Evolutionary conservation across 805 yeast species (phyloP), one percentile per base, ranked within the genome.

Genomic region (Kluyveromyces dobzhanskii): DNA sequence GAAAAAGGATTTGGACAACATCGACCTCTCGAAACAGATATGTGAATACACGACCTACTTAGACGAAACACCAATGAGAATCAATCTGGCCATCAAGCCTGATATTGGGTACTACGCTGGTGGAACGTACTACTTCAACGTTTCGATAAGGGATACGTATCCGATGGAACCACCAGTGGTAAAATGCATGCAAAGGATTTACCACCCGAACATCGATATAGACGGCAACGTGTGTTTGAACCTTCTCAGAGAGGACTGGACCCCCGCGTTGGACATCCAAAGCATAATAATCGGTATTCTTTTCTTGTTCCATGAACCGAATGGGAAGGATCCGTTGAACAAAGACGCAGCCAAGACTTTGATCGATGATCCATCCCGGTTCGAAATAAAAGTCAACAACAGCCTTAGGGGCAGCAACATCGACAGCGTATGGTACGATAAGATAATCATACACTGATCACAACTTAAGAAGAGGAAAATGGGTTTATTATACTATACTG

Each of bases 101-200:
- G 57, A 57, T 37, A 59, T 53, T 37, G 62, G 62, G 4, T 51
- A 40, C 35, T 58, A 58, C 41, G 38, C 35, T 17, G 45, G 41
- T 27, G 63, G 62, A 1, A 41, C 40, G 14, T 56, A 90, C 62
- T 56, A 57, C 16, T 90, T 90, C 58, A 65, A 67, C n/a, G 75
- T 88, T 33, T 66, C 64, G 24, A 69, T 88, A 30, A 74, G 76
- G 35, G 77, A 76, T 30, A 79, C 77, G 48, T 90, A 79, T 61
- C 98, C 98, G 2, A 92, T 88, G 41, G 92, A 84, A 37, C 87
- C 97, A 7, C 98, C 98, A 8, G 83, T 78, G 54, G 86, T 87
- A 39, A 71, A 73, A 48, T 82, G 94, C 50, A 38, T 67, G 23
- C 73, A 78, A 38, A 78, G 71, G 53, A 84, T 90, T 4, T 90